A percentile compares a stretch with the other conserved stretches of the same genome.
Evolutionary conservation across 2,329 filamentous ascomycete species (phyloP).

Genomic region (Lomentospora prolificans): DNA sequence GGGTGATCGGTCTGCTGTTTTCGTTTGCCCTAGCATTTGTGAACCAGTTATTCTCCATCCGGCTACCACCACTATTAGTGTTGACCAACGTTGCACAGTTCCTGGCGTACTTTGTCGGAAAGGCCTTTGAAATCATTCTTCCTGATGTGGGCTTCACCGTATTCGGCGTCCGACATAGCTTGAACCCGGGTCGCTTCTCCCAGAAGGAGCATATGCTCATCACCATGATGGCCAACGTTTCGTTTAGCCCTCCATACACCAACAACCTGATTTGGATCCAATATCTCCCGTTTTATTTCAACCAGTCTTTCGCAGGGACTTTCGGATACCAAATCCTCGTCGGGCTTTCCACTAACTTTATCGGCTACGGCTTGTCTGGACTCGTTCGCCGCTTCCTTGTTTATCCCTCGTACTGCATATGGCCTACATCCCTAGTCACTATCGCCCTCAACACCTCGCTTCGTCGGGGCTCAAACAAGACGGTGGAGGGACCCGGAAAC

Average conservation of each 20-base stretch:
- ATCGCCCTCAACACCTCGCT: constrained; percentile 40
- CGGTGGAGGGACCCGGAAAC: constrained; percentile 23
- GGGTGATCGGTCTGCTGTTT: constrained; percentile 39
- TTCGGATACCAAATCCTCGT: constrained; percentile 41
- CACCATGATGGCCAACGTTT: constrained; percentile 45
- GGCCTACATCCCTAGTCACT: constrained; percentile 41
- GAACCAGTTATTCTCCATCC: constrained; percentile 47
- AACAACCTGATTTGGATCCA: constrained; percentile 41
- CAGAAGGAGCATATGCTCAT: constrained; percentile 49
- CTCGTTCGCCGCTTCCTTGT: constrained; percentile 39
- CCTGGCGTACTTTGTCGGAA: constrained; percentile 39
- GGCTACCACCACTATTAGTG: constrained; percentile 39
- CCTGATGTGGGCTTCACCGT: constrained; percentile 34
- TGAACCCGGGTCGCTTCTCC: constrained; percentile 42
- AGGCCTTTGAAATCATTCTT: constrained; percentile 31
- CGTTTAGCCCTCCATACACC: constrained; percentile 36
- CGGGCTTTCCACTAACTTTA: constrained; percentile 40
- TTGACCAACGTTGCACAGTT: constrained; percentile 44
- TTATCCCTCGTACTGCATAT: constrained; percentile 41
- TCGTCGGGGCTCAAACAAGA: constrained; percentile 28
- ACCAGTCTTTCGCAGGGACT: constrained; percentile 36
- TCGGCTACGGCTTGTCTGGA: constrained; percentile 46
- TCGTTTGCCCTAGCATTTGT: constrained; percentile 33
- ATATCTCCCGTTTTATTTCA: constrained; percentile 36
- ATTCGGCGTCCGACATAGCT: constrained; percentile 38